Evolutionary conservation across 2,329 filamentous ascomycete genomes (phyloP), one percentile per base, ranked within the genome.

Genomic region (Pyrenophora seminiperda): DNA sequence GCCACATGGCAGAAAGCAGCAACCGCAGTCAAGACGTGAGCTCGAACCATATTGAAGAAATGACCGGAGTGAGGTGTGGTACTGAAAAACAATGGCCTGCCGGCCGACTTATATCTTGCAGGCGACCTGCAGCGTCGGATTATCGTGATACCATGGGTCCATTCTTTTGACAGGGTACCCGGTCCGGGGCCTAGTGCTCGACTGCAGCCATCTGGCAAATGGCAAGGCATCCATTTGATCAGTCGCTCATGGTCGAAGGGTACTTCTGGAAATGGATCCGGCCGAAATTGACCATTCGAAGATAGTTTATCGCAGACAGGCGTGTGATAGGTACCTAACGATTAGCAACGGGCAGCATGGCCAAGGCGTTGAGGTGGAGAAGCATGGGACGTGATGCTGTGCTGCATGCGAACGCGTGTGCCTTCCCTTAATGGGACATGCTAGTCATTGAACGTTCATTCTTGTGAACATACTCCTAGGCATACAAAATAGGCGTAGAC

Each of bases 1-100:
- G 58, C 56, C 48, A 66, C 31, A 19, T 58, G 58, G 34, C 50
- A 47, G 33, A 52, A 62, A 40, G 59, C 62, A 58, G 66, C 61
- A 19, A 69, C 38, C 19, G 62, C 62, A 44, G 60, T 59, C 34
- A 72, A 47, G 39, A 63, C 40, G 20, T 48, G 44, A 32, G 55
- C 41, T 32, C 54, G 53, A 15, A 68, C 50, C 68, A 71, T 71
- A 6, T 56, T 67, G 46, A 39, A 39, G 9, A 31, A 24, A 32
- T 40, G 27, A 15, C 11, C 7, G 10, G 32, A 29, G 38, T 38
- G 36, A 30, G 13, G 31, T 47, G 19, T 40, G 19, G 36, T 17
- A 37, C 9, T 14, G 17, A 19, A 4, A 32, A 27, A 34, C 10
- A 31, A 4, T 20, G 14, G 29, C 17, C 17, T 10, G 4, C 11